Evolutionary conservation across 208 protist genomes (phyloP), one percentile per base, ranked within the genome.

Genomic region (Trichomonas vaginalis): DNA sequence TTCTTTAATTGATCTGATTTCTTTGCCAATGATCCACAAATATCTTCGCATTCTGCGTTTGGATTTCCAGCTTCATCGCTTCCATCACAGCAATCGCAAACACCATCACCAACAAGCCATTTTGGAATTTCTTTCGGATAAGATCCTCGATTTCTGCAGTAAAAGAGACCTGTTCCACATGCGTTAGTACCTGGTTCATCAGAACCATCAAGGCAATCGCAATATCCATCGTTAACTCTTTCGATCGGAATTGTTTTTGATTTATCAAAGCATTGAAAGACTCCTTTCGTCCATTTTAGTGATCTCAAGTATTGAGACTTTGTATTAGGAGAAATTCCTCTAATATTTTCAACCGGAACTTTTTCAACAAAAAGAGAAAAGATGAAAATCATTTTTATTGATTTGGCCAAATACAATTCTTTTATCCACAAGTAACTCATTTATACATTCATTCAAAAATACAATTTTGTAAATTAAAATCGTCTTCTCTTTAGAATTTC

Each of bases 41-140:
- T 14, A 51, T 92, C 45, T 92, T 92, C 86, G 15, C 86, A 92
- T 35, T 51, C 15, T 8, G 45, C 86, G 27, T 92, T 40, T 32
- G 32, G 46, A 40, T 80, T 82, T 51, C 46, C 48, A 46, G n/a
- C 42, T 96, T 97, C 97, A 96, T 97, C 97, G 47, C 86, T 88
- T 3, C 97, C 97, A 95, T 97, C 97, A 82, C 97, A 97, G 80
- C 97, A 97, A 95, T 97, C 97, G 95, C 97, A 97, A 42, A 97
- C 51, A 4, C 97, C 96, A 95, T 97, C 97, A 82, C 49, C 39
- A 17, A 97, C 97, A 6, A 83, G 39, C 45, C 70, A 96, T 40
- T 96, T 95, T 45, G 35, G 45, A 27, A 97, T 87, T 17, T 82
- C 23, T 6, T 15, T 37, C 21, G 46, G 12, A 3, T n/a, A 14